Conservation (phyloP, 371 early-diverging fungal species). For the Fennellomyces sp. region DNA sequence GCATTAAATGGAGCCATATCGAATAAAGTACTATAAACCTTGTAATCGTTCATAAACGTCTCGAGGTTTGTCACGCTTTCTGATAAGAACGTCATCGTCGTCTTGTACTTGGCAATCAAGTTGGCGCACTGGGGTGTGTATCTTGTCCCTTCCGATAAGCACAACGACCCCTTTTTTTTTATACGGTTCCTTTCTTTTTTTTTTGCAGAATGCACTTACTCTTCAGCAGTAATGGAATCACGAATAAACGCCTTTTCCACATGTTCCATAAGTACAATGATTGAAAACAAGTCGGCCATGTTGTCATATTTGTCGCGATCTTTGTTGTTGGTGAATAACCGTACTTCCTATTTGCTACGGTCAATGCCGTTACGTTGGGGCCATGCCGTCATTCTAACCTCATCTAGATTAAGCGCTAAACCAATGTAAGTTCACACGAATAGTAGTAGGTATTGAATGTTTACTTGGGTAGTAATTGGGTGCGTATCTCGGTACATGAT, state of each 20-base stretch:
- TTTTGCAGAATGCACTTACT: conserved; percentile 47
- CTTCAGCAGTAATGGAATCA: conserved; percentile 81
- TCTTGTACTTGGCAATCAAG: conserved; percentile 92
- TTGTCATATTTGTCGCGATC: conserved; percentile 93
- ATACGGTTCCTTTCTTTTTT: not conserved
- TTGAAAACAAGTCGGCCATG: conserved; percentile 91
- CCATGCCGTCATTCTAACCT: conserved; percentile 21
- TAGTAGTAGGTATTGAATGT: conserved; percentile 8
- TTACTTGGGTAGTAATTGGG: conserved; percentile 25
- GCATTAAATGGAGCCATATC: not conserved
- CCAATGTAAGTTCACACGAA: conserved; percentile 11
- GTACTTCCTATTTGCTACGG: conserved; percentile 55
- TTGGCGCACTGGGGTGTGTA: conserved; percentile 91
- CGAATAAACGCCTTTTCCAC: conserved; percentile 93
- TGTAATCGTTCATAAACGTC: conserved; percentile 84
- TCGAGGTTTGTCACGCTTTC: conserved; percentile 72
- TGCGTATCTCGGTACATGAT: conserved; percentile 35
- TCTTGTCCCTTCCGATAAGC: conserved; percentile 55
- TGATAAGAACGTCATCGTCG: conserved; percentile 80
- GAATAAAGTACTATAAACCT: conserved; percentile 47
- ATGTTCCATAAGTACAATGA: conserved; percentile 88
- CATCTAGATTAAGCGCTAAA: conserved; percentile 39
- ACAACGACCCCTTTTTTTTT: too few relatives aligned
- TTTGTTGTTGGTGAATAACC: conserved; percentile 74
- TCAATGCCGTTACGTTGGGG: not conserved